Percentiles rank a stretch among this genome's conserved stretches.
Evolutionary conservation across 2,329 filamentous ascomycete species (phyloP).

Genomic region (Drechslerella stenobrocha): DNA sequence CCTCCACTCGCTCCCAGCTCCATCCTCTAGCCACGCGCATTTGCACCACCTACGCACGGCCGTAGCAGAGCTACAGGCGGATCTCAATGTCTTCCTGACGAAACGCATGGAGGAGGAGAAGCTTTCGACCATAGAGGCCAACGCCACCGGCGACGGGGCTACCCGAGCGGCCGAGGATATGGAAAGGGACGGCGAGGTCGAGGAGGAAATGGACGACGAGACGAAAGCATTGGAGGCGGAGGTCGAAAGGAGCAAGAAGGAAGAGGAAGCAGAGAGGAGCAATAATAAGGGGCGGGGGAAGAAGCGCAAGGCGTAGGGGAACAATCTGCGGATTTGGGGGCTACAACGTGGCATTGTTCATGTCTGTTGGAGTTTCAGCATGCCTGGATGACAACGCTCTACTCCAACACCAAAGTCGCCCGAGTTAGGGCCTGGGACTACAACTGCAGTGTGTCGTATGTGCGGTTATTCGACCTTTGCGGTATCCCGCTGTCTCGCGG

Average conservation of each 20-base stretch:
- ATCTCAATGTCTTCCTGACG: constrained; percentile 34
- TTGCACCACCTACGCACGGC: constrained; percentile 17
- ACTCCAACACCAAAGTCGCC: too few species aligned
- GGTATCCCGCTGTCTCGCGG: too few species aligned
- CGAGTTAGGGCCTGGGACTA: too few species aligned
- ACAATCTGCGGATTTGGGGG: constrained; percentile 16
- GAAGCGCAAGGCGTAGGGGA: constrained; percentile 31
- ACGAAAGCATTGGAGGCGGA: constrained; percentile 39
- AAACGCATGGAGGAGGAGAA: constrained; percentile 41
- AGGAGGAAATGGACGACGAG: constrained; percentile 46
- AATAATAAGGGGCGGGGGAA: constrained; percentile 24
- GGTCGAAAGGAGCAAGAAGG: constrained; percentile 25
- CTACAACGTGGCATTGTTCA: not conserved
- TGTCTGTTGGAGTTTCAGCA: not conserved
- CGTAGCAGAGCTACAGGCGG: constrained; percentile 25
- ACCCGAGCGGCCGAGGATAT: constrained; percentile 32
- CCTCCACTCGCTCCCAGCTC: constrained; percentile 17
- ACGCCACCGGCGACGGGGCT: not conserved
- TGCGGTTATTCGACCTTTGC: too few species aligned
- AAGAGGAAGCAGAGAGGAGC: constrained; percentile 21
- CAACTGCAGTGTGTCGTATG: too few species aligned
- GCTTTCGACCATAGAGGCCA: not conserved
- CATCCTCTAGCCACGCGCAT: constrained; percentile 23
- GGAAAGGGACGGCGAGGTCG: constrained; percentile 39
- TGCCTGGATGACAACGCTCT: too few species aligned